These are phyloP conservation scores for Ophiostoma piceae DNA, from an alignment of 2,329 filamentous ascomycete species.

Conservation along the genomic window DNA sequence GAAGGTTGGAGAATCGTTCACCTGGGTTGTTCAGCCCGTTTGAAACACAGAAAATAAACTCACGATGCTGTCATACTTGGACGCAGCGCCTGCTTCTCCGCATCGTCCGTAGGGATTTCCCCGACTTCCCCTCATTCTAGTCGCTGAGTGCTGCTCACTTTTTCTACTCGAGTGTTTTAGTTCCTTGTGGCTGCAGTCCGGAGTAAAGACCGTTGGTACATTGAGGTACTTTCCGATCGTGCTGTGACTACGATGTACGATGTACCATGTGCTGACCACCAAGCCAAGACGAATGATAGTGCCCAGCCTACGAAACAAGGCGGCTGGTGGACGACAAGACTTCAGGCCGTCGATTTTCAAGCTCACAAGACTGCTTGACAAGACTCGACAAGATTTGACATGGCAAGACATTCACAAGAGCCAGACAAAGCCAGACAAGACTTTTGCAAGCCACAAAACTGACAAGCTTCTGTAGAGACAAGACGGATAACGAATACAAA, in stretches of 20 bases:
- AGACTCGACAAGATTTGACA: background rate
- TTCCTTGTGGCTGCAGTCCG: background rate
- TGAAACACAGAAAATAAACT: background rate
- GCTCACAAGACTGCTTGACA: background rate
- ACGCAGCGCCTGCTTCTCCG: background rate
- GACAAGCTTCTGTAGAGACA: background rate
- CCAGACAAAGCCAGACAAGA: background rate
- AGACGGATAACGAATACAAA: background rate
- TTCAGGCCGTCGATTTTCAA: background rate
- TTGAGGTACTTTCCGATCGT: background rate
- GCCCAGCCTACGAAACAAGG: background rate
- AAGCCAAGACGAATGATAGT: background rate
- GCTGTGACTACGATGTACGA: background rate
- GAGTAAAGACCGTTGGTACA: background rate
- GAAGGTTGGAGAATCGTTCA: background rate
- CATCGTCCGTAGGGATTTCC: background rate
- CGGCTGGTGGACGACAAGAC: background rate
- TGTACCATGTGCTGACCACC: background rate
- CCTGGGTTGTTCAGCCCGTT: background rate
- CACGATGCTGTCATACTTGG: background rate
- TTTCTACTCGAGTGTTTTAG: background rate
- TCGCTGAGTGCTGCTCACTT: background rate
- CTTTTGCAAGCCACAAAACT: background rate
- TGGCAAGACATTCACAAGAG: background rate
- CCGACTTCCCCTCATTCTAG: constrained; percentile 1